Evolutionary conservation across 225 moss, liverwort and hornwort genomes (phyloP).

Genomic region (Bryoerythrophyllum caledonicum): DNA sequence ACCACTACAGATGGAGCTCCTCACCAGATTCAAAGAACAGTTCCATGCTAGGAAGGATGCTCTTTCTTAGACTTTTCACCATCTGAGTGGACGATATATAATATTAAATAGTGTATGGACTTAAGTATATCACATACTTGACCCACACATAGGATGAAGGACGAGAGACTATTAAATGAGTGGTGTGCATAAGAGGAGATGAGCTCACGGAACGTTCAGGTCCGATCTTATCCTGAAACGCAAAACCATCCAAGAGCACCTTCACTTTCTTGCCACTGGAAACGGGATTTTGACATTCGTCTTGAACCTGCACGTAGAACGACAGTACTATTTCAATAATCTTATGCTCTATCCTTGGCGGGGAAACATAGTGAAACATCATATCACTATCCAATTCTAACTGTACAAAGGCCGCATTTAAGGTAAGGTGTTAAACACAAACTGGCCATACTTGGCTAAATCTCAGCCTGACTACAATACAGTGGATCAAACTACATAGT

Average conservation of each 20-base stretch:
- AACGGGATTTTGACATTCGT: conserved; percentile 31
- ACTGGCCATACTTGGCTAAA: background rate
- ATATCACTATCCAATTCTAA: background rate
- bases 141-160: no score
- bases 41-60: no score
- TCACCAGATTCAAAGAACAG: no score
- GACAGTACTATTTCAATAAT: background rate
- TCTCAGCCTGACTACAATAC: background rate
- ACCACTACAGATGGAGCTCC: no score
- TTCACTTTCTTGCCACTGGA: conserved; percentile 25
- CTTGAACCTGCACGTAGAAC: conserved; percentile 18
- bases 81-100: no score
- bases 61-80: no score
- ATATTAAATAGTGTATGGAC: no score
- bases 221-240: conserved; percentile 35
- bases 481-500: background rate
- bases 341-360: background rate
- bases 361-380: background rate
- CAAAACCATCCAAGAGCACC: conserved; percentile 36
- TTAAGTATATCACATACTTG: no score
- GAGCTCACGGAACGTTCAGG: conserved; percentile 5
- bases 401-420: background rate
- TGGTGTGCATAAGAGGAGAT: no score
- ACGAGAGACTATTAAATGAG: no score
- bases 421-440: no score